phyloP scores from a whole-genome alignment of 768 basidiomycete species.

The Lactifluus rugatus region DNA sequence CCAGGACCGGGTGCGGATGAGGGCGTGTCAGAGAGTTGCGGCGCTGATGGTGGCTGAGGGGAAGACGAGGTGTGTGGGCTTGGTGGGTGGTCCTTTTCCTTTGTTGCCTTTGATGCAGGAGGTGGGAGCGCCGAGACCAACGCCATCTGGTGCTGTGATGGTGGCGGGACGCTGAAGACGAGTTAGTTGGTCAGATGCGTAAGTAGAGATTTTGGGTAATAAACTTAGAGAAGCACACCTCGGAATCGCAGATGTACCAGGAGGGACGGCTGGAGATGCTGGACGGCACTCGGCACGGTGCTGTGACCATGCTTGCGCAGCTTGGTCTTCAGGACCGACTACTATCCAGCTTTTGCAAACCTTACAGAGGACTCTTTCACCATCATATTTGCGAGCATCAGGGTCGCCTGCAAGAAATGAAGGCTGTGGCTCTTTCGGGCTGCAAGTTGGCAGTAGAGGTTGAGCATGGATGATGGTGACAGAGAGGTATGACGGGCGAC shows the following conservation, averaged over 20 bases:
- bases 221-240: neutral
- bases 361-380: slow-evolving; percentile 60
- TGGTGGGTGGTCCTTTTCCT: slow-evolving; percentile 9
- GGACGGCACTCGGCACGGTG: slow-evolving; percentile 52
- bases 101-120: slow-evolving; percentile 6
- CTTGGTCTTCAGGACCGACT: slow-evolving; percentile 53
- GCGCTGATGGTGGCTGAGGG: neutral
- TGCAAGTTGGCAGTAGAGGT: slow-evolving; percentile 30
- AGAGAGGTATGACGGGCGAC: slow-evolving; percentile 21
- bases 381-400: slow-evolving; percentile 65
- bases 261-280: slow-evolving; percentile 14
- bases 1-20: neutral
- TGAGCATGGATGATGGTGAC: neutral
- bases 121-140: slow-evolving; percentile 24
- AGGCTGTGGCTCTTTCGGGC: slow-evolving; percentile 47
- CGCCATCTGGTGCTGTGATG: slow-evolving; percentile 28
- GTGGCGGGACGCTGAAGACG: slow-evolving; percentile 26
- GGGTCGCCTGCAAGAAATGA: slow-evolving; percentile 49
- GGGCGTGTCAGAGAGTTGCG: neutral
- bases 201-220: neutral
- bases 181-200: neutral
- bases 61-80: slow-evolving; percentile 1
- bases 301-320: slow-evolving; percentile 55
- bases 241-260: slow-evolving; percentile 8
- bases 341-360: slow-evolving; percentile 61